Conservation (phyloP, 768 basidiomycete genomes). For the Rickenella mellea region DNA sequence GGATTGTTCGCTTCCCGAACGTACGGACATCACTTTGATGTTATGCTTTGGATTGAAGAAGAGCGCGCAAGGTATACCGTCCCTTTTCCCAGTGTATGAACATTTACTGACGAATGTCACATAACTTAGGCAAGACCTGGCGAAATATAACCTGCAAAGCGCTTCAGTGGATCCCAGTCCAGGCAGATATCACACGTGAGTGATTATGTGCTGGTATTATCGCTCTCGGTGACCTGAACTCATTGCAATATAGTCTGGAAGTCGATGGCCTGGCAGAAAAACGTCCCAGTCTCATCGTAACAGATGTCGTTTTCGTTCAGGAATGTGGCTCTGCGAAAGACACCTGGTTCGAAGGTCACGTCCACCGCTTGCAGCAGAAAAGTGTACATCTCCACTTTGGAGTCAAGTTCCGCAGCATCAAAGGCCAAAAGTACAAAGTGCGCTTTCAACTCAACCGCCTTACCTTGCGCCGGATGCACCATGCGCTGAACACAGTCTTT, state of each 20-base stretch:
- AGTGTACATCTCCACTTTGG: conserved; percentile 39
- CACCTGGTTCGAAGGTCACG: conserved; percentile 30
- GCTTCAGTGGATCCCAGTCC: too few relatives aligned
- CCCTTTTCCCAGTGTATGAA: too few relatives aligned
- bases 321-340: conserved; percentile 13
- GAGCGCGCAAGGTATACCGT: conserved; percentile 30
- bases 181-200: conserved; percentile 36
- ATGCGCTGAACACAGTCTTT: conserved; percentile 25
- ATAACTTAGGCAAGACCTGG: too few relatives aligned
- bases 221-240: not conserved
- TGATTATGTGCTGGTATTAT: not conserved
- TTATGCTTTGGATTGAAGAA: conserved; percentile 42
- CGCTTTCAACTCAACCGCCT: conserved; percentile 8
- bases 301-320: conserved; percentile 33
- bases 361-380: conserved; percentile 34
- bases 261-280: conserved; percentile 51
- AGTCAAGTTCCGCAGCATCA: conserved; percentile 27
- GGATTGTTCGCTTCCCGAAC: conserved; percentile 23
- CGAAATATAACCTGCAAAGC: too few relatives aligned
- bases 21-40: conserved; percentile 36
- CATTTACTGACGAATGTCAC: too few relatives aligned
- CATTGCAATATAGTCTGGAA: conserved; percentile 26
- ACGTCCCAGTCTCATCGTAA: conserved; percentile 48
- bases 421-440: not conserved
- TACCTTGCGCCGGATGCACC: conserved; percentile 12